Evolutionary conservation across 176 grass and related monocot genomes (phyloP).

Genomic region (Chloris gayana): DNA sequence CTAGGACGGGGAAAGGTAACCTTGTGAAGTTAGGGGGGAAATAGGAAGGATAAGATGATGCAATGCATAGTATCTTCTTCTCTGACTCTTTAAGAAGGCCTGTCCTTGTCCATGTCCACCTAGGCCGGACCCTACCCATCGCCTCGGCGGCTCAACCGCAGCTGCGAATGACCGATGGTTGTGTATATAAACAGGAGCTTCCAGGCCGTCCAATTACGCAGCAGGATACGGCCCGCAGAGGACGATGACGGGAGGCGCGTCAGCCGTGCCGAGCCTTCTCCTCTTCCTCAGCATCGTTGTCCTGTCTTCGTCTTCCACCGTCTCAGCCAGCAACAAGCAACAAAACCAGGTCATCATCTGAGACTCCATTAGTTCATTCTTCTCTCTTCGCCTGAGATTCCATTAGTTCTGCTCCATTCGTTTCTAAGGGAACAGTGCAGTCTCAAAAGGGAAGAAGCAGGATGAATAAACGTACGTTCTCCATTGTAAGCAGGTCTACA

Average conservation of each 20-base stretch:
- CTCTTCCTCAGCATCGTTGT: slow-evolving; percentile 25
- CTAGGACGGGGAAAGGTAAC: neutral
- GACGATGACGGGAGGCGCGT: slow-evolving; percentile 24
- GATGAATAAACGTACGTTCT: neutral
- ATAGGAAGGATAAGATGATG: neutral
- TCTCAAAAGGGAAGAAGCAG: neutral
- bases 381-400: neutral
- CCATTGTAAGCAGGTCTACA: slow-evolving; percentile 53
- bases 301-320: slow-evolving; percentile 37
- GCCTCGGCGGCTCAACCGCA: neutral
- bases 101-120: slow-evolving; percentile 26
- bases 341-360: slow-evolving; percentile 48
- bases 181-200: slow-evolving; percentile 20
- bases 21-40: neutral
- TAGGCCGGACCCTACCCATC: too few species aligned
- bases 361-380: neutral
- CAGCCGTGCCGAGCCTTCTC: slow-evolving; percentile 33
- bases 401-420: neutral
- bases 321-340: slow-evolving; percentile 44
- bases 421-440: neutral
- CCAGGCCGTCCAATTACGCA: neutral
- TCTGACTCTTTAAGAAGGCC: too few species aligned
- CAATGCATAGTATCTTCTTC: neutral
- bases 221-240: neutral
- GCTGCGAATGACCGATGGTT: neutral